Evolutionary conservation across 371 early-diverging fungal species (phyloP).

Genomic region (Phascolomyces articulosus): DNA sequence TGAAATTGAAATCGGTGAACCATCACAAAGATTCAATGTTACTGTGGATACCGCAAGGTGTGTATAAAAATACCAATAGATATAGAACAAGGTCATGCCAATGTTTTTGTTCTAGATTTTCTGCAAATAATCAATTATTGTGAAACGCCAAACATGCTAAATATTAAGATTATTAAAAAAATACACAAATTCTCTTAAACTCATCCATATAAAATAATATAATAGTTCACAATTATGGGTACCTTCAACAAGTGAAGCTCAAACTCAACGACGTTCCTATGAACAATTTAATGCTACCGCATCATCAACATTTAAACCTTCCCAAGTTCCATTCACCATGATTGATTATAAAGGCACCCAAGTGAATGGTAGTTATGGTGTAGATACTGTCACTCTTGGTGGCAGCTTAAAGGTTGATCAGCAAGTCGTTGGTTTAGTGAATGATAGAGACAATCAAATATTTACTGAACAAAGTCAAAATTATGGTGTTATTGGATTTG

Average conservation of each 20-base stretch:
- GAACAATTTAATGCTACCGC: constrained; percentile 24
- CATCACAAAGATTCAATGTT: no score
- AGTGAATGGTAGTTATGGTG: constrained; percentile 34
- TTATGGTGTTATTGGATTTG: constrained; percentile 44
- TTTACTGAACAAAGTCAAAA: constrained; percentile 3
- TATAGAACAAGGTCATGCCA: no score
- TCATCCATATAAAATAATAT: no score
- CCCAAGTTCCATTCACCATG: constrained; percentile 16
- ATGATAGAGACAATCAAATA: constrained; percentile 10
- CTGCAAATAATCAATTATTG: background rate
- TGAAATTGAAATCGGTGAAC: no score
- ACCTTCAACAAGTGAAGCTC: constrained; percentile 21
- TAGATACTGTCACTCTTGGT: constrained; percentile 27
- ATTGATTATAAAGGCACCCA: constrained; percentile 37
- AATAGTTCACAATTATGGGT: constrained; percentile 27
- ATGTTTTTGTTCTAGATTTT: background rate
- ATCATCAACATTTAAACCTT: constrained; percentile 29
- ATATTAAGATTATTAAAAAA: no score
- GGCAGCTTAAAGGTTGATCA: constrained; percentile 20
- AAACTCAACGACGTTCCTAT: constrained; percentile 20
- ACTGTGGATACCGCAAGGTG: constrained; percentile 50
- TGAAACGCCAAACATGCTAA: no score
- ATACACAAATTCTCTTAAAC: no score
- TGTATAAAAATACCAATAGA: background rate
- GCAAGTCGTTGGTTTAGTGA: constrained; percentile 30